Conservation (phyloP, 1,284 basidiomycete species). For the Malassezia restricta region DNA sequence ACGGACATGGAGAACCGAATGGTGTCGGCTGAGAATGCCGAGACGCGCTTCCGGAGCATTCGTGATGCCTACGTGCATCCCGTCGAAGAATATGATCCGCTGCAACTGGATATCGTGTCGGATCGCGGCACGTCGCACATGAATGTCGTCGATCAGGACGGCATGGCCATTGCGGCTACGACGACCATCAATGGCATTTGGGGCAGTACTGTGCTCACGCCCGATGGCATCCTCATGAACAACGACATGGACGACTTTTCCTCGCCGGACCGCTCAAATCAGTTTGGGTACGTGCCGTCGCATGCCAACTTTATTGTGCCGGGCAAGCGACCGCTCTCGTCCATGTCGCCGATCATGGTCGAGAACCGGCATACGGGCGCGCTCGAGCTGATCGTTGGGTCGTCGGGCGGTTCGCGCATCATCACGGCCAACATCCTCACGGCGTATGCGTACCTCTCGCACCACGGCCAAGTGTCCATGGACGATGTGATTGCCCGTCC, state of each 20-base stretch:
- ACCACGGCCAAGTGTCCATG: conserved; percentile 25
- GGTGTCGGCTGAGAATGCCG: conserved; percentile 34
- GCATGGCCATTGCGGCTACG: conserved; percentile 47
- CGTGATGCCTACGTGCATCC: conserved; percentile 28
- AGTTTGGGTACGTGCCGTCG: conserved; percentile 42
- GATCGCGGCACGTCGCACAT: conserved; percentile 48
- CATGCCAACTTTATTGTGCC: conserved; percentile 46
- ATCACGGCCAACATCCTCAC: conserved; percentile 48
- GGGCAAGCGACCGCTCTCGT: conserved; percentile 47
- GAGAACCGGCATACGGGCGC: conserved; percentile 42
- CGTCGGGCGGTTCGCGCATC: conserved; percentile 48
- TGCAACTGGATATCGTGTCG: conserved; percentile 31
- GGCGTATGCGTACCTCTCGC: conserved; percentile 33
- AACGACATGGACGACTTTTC: conserved; percentile 48
- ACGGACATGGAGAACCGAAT: conserved; percentile 41
- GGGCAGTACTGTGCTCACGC: conserved; percentile 36
- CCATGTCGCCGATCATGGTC: conserved; percentile 47
- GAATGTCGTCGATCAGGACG: conserved; percentile 45
- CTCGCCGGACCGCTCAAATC: conserved; percentile 42
- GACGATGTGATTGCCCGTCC: conserved; percentile 36
- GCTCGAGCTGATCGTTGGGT: conserved; percentile 45
- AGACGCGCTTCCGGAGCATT: conserved; percentile 40
- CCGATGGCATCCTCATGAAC: conserved; percentile 36
- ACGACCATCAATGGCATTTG: conserved; percentile 48
- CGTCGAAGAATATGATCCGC: conserved; percentile 45